Base-by-base conservation (phyloP, 1,139 yeast species). In the Kazachstania sp. region DNA sequence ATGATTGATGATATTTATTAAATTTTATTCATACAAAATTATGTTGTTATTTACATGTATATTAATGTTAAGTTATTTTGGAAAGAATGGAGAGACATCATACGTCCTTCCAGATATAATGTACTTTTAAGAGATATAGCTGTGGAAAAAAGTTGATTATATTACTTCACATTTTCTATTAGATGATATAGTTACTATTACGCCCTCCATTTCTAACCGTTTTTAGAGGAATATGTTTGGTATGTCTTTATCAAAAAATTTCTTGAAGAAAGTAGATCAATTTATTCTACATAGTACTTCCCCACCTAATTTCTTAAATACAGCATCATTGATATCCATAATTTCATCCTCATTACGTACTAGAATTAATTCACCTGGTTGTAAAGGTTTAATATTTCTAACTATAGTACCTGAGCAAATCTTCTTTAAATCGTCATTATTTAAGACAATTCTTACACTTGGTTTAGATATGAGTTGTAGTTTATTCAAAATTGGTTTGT, bases 301-400 rank as follows among this genome's bases (percentile, higher is more conserved):
- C 39, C 96, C 97, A 37, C 77, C 79, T 42, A 81, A 63, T 50
- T 81, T 78, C 63, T 77, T 81, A 55, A 78, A 75, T 29, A 94
- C 86, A 39, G 97, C 97, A 58, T 90, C 96, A 58, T 85, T 87
- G 45, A 84, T 68, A 53, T 86, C 88, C 56, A 86, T 72, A 44
- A 86, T 78, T 7, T 74, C 71, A n/a, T 72, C 71, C 30, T 66
- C 67, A 3, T 71, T 63, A 50, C 75, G 72, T 37, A 92, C 75
- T 57, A 92, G 80, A 55, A 90, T 78, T 51, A 86, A 75, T 67
- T 92, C 99, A 29, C 97, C 96, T 1, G 96, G 94, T 61, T 84
- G 88, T 47, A 87, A 71, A 1, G 97, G 95, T 58, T 79, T 77
- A 53, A 90, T 79, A 57, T 79, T 74, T 69, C 95, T 77, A 19